These are phyloP conservation scores for Leishmania lainsoni DNA, from an alignment of 208 protist genomes.

Conservation along the genomic window DNA sequence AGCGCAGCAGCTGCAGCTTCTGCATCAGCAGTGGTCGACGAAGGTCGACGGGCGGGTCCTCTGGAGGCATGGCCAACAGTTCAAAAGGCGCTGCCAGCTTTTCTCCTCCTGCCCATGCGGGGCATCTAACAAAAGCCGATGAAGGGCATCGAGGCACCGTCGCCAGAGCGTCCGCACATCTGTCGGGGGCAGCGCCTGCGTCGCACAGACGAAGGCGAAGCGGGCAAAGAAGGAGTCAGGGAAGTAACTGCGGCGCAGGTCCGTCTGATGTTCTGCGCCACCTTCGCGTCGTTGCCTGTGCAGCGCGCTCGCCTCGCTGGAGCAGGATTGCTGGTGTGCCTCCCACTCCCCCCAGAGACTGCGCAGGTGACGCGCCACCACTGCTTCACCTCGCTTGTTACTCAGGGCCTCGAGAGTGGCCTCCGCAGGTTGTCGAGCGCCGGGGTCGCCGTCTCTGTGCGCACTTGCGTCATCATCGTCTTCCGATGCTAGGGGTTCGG, in stretches of 20 bases:
- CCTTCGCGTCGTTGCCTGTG: neutral
- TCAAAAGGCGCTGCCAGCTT: conserved; percentile 35
- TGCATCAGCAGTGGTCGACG: conserved; percentile 60
- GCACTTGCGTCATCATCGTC: neutral
- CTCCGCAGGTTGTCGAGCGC: neutral
- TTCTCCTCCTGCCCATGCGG: conserved; percentile 1
- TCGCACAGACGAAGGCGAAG: conserved; percentile 59
- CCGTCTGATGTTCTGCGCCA: conserved; percentile 15
- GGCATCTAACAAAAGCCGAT: conserved; percentile 10
- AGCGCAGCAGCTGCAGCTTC: conserved; percentile 80
- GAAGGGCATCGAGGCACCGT: conserved; percentile 41
- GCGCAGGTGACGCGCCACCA: conserved; percentile 19
- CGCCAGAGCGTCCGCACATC: conserved; percentile 51
- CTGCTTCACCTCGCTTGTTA: conserved; percentile 1
- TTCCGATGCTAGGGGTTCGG: neutral
- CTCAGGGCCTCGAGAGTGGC: neutral
- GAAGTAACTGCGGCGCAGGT: conserved; percentile 67
- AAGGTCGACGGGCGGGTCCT: conserved; percentile 43
- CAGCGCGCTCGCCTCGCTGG: neutral
- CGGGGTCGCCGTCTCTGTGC: neutral
- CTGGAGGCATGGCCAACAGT: conserved; percentile 44
- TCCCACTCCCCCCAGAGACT: conserved; percentile 23
- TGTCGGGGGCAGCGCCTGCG: conserved; percentile 27
- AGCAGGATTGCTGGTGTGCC: conserved; percentile 24
- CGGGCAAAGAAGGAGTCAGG: conserved; percentile 76